These are phyloP conservation scores for Venturia effusa DNA, from an alignment of 2,329 filamentous ascomycete genomes.

Conservation along the genomic window DNA sequence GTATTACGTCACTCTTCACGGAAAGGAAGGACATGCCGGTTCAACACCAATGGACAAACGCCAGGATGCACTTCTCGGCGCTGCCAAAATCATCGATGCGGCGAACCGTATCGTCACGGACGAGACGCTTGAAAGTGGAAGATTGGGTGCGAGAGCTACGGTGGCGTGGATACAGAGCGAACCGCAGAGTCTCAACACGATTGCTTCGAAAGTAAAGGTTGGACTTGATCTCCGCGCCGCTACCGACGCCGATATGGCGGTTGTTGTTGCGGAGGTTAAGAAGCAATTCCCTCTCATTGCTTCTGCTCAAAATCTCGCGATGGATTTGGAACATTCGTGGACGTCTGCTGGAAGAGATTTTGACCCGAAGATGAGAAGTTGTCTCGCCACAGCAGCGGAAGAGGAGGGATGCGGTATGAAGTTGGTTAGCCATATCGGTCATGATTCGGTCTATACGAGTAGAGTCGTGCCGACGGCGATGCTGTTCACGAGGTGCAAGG, in stretches of 20 bases:
- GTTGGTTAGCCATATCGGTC: conserved; percentile 19
- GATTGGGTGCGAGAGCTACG: conserved; percentile 50
- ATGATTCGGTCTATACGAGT: conserved; percentile 48
- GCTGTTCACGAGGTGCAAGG: conserved; percentile 55
- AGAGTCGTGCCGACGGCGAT: conserved; percentile 51
- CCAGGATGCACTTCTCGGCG: conserved; percentile 57
- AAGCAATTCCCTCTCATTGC: conserved; percentile 42
- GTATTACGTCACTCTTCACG: conserved; percentile 56
- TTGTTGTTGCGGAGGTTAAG: conserved; percentile 29
- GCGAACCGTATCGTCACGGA: conserved; percentile 50
- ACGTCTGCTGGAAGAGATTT: conserved; percentile 53
- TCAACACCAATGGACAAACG: conserved; percentile 59
- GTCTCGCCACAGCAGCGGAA: conserved; percentile 49
- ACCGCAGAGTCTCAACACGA: conserved; percentile 63
- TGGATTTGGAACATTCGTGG: conserved; percentile 52
- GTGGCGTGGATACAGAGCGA: conserved; percentile 58
- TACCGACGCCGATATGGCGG: conserved; percentile 43
- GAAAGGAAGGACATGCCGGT: conserved; percentile 62
- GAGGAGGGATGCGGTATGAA: conserved; percentile 49
- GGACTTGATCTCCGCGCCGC: conserved; percentile 56
- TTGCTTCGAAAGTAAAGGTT: conserved; percentile 57
- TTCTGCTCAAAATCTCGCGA: conserved; percentile 38
- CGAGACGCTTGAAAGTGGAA: conserved; percentile 13
- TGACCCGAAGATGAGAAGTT: conserved; percentile 54
- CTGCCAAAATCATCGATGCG: conserved; percentile 55